Percentiles rank a stretch among this genome's conserved stretches.
Evolutionary conservation across 768 basidiomycete species (phyloP).

Genomic region (Hydnum rufescens): DNA sequence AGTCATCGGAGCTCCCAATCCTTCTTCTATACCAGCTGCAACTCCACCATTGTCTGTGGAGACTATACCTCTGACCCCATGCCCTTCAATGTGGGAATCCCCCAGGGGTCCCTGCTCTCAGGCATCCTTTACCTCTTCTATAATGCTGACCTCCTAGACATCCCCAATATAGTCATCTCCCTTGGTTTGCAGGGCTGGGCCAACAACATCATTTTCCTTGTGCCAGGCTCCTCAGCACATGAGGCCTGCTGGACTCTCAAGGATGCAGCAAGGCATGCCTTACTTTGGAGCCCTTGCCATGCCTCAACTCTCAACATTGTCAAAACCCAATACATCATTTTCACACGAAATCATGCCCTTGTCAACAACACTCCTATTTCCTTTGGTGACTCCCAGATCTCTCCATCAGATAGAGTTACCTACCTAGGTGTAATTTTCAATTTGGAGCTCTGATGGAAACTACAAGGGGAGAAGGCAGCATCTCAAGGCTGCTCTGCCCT

Average conservation of each 20-base stretch:
- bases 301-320: no score
- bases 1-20: no score
- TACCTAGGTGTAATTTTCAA: slow-evolving; percentile 6
- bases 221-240: not conserved
- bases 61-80: slow-evolving; percentile 1
- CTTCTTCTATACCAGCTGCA: slow-evolving; percentile 5
- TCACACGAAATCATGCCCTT: not conserved
- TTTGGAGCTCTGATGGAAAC: not conserved
- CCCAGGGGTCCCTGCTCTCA: slow-evolving; percentile 11
- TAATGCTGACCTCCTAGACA: slow-evolving; percentile 8
- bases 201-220: slow-evolving; percentile 6
- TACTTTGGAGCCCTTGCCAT: not conserved
- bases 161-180: not conserved
- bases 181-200: no score
- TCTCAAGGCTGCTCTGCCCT: not conserved
- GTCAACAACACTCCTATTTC: not conserved
- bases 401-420: not conserved
- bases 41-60: slow-evolving; percentile 4
- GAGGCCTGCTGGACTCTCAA: not conserved
- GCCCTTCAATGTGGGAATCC: slow-evolving; percentile 2
- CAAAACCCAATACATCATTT: slow-evolving; percentile 4
- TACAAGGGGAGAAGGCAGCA: not conserved
- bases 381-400: not conserved
- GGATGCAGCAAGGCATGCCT: not conserved
- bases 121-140: slow-evolving; percentile 11